A percentile compares a stretch with the other conserved stretches of the same genome.
These are phyloP conservation scores for Amanita fuliginea DNA, from an alignment of 768 basidiomycete species.

Conservation along the genomic window DNA sequence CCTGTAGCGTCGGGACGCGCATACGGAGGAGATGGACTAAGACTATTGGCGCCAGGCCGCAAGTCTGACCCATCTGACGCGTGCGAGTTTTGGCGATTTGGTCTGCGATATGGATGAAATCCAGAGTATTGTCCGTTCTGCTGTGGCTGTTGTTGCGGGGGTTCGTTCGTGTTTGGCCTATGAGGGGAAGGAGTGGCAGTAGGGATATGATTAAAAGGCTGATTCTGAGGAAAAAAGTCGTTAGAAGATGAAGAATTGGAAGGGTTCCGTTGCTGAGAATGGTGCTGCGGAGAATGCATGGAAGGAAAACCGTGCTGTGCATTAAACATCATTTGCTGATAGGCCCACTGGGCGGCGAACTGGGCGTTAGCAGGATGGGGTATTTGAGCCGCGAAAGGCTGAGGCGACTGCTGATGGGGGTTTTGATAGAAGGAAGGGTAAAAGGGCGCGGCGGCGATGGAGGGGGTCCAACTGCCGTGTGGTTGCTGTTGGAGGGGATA, in stretches of 20 bases:
- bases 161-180: conserved; percentile 25
- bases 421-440: conserved; percentile 74
- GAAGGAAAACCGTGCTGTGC: conserved; percentile 42
- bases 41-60: conserved; percentile 25
- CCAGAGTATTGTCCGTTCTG: conserved; percentile 37
- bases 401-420: conserved; percentile 43
- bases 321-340: conserved; percentile 85
- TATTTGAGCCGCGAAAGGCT: conserved; percentile 36
- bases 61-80: conserved; percentile 32
- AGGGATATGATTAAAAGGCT: conserved; percentile 53
- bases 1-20: conserved; percentile 70
- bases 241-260: conserved; percentile 25
- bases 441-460: conserved; percentile 56
- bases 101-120: conserved; percentile 77
- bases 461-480: conserved; percentile 61
- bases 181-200: conserved; percentile 63
- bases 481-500: conserved; percentile 66
- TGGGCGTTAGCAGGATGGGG: conserved; percentile 61
- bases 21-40: conserved; percentile 64
- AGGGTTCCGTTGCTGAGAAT: conserved; percentile 30
- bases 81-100: conserved; percentile 35
- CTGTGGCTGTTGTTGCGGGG: conserved; percentile 28
- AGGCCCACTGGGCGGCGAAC: conserved; percentile 78
- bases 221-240: conserved; percentile 52
- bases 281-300: conserved; percentile 35